Conservation (phyloP, 2,329 filamentous ascomycete genomes). For the Dendryphion nanum region DNA sequence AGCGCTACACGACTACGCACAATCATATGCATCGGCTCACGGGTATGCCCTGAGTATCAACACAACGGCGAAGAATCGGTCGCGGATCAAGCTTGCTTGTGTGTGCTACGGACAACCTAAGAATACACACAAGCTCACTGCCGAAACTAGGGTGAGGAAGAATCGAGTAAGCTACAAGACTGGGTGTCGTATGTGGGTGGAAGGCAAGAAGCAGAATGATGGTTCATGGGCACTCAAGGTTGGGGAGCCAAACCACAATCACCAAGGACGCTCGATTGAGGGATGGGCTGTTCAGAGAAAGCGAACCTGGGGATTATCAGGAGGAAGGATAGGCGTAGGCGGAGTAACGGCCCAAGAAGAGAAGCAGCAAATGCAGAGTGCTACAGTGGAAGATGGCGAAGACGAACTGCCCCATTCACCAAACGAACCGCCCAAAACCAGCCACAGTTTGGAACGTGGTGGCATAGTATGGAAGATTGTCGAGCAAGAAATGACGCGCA, state of each 20-base stretch:
- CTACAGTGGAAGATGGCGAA: neutral
- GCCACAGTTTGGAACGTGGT: constrained; percentile 25
- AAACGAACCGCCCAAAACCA: constrained; percentile 8
- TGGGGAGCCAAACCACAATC: constrained; percentile 29
- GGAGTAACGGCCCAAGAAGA: constrained; percentile 34
- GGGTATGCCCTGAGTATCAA: constrained; percentile 37
- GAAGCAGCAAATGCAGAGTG: constrained; percentile 4
- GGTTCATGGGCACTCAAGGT: constrained; percentile 31
- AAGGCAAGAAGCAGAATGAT: constrained; percentile 31
- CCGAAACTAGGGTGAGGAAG: constrained; percentile 34
- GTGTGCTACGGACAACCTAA: constrained; percentile 37
- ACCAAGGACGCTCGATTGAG: constrained; percentile 25
- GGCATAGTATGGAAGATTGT: constrained; percentile 35
- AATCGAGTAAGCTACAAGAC: constrained; percentile 35
- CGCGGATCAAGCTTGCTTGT: constrained; percentile 36
- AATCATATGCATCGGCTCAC: constrained; percentile 31
- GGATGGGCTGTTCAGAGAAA: constrained; percentile 34
- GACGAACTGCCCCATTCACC: neutral
- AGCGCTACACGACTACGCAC: constrained; percentile 30
- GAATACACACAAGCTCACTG: constrained; percentile 36
- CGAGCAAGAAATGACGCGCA: constrained; percentile 34
- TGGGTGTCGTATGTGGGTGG: constrained; percentile 37
- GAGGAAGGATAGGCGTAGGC: constrained; percentile 27
- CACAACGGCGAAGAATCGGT: constrained; percentile 36
- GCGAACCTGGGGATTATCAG: constrained; percentile 33